These are phyloP conservation scores for Trapa bicornis DNA, from an alignment of 345 rosid genomes.

Conservation along the genomic window DNA sequence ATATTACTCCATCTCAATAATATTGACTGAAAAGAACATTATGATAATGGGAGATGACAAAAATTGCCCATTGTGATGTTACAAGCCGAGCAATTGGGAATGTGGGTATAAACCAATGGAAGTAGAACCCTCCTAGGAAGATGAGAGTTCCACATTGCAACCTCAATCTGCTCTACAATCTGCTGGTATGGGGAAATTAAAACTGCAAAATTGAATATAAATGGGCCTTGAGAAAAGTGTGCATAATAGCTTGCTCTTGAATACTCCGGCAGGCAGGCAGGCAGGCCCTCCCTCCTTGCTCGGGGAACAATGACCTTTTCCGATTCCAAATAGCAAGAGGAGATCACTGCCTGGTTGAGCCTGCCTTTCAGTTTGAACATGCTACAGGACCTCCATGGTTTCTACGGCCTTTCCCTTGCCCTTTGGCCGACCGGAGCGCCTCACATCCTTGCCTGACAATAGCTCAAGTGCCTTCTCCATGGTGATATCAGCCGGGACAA, in stretches of 20 bases:
- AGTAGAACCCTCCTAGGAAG: neutral
- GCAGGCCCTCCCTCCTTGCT: neutral
- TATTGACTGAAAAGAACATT: too few species aligned
- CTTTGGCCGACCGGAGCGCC: conserved; percentile 62
- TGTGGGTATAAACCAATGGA: neutral
- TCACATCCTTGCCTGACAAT: conserved; percentile 47
- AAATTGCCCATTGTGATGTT: neutral
- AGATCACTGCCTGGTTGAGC: neutral
- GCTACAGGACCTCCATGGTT: conserved; percentile 18
- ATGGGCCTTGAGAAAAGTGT: neutral
- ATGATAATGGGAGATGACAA: neutral
- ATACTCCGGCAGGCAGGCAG: neutral
- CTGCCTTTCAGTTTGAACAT: neutral
- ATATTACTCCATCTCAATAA: too few species aligned
- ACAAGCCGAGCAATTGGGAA: neutral
- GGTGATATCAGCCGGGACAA: conserved; percentile 44
- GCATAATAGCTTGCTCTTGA: neutral
- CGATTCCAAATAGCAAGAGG: neutral
- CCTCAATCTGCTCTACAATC: neutral
- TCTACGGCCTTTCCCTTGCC: conserved; percentile 29
- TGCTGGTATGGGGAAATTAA: neutral
- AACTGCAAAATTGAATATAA: neutral
- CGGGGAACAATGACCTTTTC: neutral
- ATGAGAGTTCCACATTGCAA: neutral
- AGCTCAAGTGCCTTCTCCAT: conserved; percentile 67